A percentile compares a stretch with the other conserved stretches of the same genome.
phyloP scores from a whole-genome alignment of 2,329 filamentous ascomycete species.

The Aspergillus fijiensis region DNA sequence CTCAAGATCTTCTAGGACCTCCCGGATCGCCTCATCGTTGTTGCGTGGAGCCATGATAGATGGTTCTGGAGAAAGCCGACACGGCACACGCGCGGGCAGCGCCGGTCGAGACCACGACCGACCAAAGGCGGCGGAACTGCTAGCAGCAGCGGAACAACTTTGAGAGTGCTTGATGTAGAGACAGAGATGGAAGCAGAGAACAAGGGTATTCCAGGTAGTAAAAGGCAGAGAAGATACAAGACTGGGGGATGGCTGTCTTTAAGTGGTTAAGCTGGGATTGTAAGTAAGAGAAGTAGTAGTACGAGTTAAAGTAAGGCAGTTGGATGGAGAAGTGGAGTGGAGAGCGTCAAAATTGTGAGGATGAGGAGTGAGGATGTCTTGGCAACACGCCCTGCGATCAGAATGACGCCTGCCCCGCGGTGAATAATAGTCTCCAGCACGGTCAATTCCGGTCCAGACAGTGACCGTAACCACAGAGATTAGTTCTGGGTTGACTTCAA shows the following conservation, averaged over 20 bases:
- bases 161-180: background rate
- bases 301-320: no score
- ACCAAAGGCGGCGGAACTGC: background rate
- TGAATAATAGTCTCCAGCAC: background rate
- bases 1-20: slow-evolving; percentile 34
- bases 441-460: background rate
- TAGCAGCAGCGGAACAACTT: background rate
- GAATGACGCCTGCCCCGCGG: background rate
- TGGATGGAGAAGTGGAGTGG: background rate
- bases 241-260: no score
- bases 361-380: background rate
- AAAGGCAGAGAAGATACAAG: no score
- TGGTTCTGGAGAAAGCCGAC: background rate
- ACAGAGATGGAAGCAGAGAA: background rate
- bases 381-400: background rate
- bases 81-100: background rate
- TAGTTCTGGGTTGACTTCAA: no score
- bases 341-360: background rate
- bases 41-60: slow-evolving; percentile 14
- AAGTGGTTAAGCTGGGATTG: no score
- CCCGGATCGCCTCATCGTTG: slow-evolving; percentile 22
- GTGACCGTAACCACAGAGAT: no score
- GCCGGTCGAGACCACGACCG: background rate
- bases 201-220: background rate
- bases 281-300: no score